These are phyloP conservation scores for Toxoplasma gondii DNA, from an alignment of 169 alveolate species.

Conservation along the genomic window DNA sequence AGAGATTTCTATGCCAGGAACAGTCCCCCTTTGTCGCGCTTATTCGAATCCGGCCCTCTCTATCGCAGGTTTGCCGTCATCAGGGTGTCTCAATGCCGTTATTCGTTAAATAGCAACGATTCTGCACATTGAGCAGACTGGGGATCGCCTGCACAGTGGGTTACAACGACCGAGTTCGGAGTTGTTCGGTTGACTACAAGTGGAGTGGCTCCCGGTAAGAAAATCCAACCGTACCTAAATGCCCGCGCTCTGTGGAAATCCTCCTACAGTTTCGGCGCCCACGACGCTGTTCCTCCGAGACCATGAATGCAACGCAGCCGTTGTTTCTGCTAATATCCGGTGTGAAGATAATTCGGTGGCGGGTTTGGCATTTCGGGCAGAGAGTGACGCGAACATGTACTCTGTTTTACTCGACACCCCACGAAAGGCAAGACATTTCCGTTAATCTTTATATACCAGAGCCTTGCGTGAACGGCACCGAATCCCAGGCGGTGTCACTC, in stretches of 20 bases:
- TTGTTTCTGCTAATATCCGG: constrained; percentile 47
- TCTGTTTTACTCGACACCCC: constrained; percentile 48
- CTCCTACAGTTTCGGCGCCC: constrained; percentile 14
- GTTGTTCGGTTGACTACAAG: constrained; percentile 51
- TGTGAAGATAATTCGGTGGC: constrained; percentile 48
- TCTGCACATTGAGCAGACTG: constrained; percentile 28
- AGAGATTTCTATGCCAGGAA: constrained; percentile 47
- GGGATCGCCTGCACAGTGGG: constrained; percentile 60
- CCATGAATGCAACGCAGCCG: constrained; percentile 59
- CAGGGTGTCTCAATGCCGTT: not conserved
- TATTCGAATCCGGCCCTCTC: constrained; percentile 62
- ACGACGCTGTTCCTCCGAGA: constrained; percentile 46
- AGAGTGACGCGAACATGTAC: constrained; percentile 37
- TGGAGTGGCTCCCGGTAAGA: constrained; percentile 44
- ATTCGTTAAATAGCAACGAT: not conserved
- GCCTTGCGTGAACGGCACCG: not conserved
- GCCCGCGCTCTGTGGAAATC: not conserved
- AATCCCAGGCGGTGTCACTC: constrained; percentile 44
- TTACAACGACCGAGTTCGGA: constrained; percentile 39
- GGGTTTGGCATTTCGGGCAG: constrained; percentile 57
- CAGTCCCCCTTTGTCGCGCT: constrained; percentile 57
- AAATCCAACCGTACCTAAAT: too few relatives aligned
- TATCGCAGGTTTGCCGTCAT: constrained; percentile 29
- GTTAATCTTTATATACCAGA: not conserved
- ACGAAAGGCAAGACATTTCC: constrained; percentile 16